phyloP scores from a whole-genome alignment of 805 yeast species.

The Candida parachauliodes region DNA sequence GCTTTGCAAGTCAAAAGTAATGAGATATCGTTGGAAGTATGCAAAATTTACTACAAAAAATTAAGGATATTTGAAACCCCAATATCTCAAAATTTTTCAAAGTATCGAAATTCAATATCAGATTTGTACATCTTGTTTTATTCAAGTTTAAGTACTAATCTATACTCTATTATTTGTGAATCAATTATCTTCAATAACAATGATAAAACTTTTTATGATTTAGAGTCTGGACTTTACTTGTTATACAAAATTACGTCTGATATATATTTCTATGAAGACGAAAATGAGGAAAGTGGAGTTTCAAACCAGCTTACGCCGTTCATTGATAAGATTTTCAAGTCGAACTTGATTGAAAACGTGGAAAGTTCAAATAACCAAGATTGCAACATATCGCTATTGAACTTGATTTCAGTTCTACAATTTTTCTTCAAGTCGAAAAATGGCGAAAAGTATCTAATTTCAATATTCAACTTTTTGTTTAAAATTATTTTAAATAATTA shows the following conservation, averaged over 20 bases:
- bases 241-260: slow-evolving; percentile 55
- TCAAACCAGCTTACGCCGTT: slow-evolving; percentile 21
- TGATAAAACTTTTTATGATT: not conserved
- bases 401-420: slow-evolving; percentile 55
- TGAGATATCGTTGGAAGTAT: slow-evolving; percentile 47
- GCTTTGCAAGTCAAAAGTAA: slow-evolving; percentile 13
- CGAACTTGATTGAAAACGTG: slow-evolving; percentile 19
- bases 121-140: slow-evolving; percentile 75
- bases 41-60: slow-evolving; percentile 67
- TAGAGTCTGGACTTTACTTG: slow-evolving; percentile 40
- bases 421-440: slow-evolving; percentile 50
- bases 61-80: slow-evolving; percentile 43
- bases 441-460: slow-evolving; percentile 45
- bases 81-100: slow-evolving; percentile 52
- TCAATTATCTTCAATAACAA: slow-evolving; percentile 3
- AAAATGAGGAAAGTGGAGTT: slow-evolving; percentile 12
- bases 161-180: slow-evolving; percentile 29
- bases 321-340: slow-evolving; percentile 21
- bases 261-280: slow-evolving; percentile 38
- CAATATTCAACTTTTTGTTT: slow-evolving; percentile 56
- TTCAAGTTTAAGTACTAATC: slow-evolving; percentile 54
- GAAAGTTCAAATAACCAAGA: slow-evolving; percentile 9
- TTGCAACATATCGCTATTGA: slow-evolving; percentile 14
- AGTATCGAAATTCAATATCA: slow-evolving; percentile 68
- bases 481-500: slow-evolving; percentile 28